These are phyloP conservation scores for Lachnellula subtilissima DNA, from an alignment of 2,329 filamentous ascomycete genomes.

Conservation along the genomic window DNA sequence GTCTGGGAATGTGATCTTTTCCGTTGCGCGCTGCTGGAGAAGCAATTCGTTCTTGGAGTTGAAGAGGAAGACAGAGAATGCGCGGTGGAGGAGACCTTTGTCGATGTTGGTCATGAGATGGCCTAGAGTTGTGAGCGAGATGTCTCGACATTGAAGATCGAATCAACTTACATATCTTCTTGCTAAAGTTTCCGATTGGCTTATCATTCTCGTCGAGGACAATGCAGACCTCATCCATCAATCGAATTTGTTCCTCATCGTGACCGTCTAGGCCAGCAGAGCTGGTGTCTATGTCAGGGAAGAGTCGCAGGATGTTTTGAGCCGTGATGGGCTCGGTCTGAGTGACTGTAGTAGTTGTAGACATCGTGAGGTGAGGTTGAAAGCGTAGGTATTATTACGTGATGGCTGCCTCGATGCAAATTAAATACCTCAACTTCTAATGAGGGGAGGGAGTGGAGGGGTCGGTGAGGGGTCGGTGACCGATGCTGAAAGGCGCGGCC, in stretches of 20 bases:
- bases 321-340: constrained; percentile 67
- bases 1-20: constrained; percentile 98
- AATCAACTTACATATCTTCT: constrained; percentile 78
- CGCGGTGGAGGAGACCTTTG: constrained; percentile 89
- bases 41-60: constrained; percentile 88
- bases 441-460: neutral
- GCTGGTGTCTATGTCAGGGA: constrained; percentile 75
- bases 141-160: neutral
- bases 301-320: constrained; percentile 79
- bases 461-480: neutral
- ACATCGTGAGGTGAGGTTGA: constrained; percentile 21
- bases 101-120: constrained; percentile 99
- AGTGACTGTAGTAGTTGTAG: constrained; percentile 44
- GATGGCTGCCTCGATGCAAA: neutral
- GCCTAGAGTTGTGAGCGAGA: constrained; percentile 48
- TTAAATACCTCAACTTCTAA: constrained; percentile 10
- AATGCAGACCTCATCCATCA: constrained; percentile 99
- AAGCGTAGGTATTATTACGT: neutral
- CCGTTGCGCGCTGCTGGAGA: constrained; percentile 87
- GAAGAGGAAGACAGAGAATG: constrained; percentile 98
- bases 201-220: constrained; percentile 87
- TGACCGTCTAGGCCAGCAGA: constrained; percentile 76
- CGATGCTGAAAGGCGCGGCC: neutral
- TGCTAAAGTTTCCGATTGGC: constrained; percentile 93
- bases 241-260: constrained; percentile 92